Percentiles rank a stretch among this genome's conserved stretches.
Evolutionary conservation across 768 basidiomycete genomes (phyloP).

Genomic region (Boletus vermiculosoides): DNA sequence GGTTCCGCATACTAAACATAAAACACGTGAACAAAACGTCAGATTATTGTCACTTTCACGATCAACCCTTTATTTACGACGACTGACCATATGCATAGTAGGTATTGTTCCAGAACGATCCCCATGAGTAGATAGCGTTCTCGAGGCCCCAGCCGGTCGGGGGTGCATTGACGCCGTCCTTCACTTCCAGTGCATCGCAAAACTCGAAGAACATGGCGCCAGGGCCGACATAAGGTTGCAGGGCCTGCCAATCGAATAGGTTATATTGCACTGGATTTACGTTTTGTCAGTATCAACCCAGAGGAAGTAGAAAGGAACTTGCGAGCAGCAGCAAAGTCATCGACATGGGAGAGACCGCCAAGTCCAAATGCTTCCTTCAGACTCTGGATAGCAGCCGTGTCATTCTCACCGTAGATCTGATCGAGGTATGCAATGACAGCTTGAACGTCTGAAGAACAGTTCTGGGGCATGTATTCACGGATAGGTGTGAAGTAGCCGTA

Average conservation of each 20-base stretch:
- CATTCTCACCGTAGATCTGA: conserved; percentile 45
- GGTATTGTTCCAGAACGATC: conserved; percentile 50
- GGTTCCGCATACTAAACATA: conserved; percentile 49
- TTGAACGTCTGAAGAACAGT: conserved; percentile 73
- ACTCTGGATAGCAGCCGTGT: conserved; percentile 46
- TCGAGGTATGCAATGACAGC: conserved; percentile 63
- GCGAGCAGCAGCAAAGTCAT: conserved; percentile 65
- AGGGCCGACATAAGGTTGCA: conserved; percentile 53
- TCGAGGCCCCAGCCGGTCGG: conserved; percentile 59
- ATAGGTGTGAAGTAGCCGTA: conserved; percentile 68
- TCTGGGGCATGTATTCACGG: conserved; percentile 62
- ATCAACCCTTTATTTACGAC: background rate
- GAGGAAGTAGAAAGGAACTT: conserved; percentile 14
- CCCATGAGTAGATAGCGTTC: conserved; percentile 61
- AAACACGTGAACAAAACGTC: background rate
- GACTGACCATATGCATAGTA: conserved; percentile 48
- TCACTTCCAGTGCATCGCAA: conserved; percentile 40
- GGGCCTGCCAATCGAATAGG: conserved; percentile 65
- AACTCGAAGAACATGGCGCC: conserved; percentile 38
- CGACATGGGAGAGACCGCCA: conserved; percentile 52
- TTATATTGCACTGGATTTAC: conserved; percentile 44
- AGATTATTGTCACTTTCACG: background rate
- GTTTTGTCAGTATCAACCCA: conserved; percentile 19
- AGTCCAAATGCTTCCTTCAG: conserved; percentile 63
- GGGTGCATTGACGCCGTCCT: conserved; percentile 41